Conservation (phyloP, 139 green algal species). For the Chlamydomonas sphaeroides region DNA sequence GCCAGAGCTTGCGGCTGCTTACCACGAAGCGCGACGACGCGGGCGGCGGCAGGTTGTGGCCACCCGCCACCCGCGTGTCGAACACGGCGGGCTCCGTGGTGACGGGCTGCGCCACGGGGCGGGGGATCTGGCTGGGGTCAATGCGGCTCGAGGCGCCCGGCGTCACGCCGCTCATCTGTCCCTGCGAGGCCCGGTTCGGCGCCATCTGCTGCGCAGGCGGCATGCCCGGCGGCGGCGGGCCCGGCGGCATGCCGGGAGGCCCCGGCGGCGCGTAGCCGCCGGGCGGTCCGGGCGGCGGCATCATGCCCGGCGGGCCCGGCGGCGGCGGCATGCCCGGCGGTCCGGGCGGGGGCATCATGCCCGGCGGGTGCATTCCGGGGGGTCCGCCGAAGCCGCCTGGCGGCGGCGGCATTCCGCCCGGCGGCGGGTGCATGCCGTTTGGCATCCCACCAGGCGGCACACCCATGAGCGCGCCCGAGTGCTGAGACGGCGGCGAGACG, state of each 20-base stretch:
- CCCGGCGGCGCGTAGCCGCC: not conserved
- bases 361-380: not conserved
- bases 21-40: conserved; percentile 52
- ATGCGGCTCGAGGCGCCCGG: conserved; percentile 59
- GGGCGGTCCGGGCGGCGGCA: not conserved
- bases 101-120: conserved; percentile 55
- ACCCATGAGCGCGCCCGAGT: conserved; percentile 18
- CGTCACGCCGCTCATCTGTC: not conserved
- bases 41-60: conserved; percentile 56
- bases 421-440: conserved; percentile 22
- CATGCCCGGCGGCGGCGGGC: conserved; percentile 13
- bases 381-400: not conserved
- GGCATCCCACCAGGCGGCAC: not conserved
- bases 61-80: conserved; percentile 67
- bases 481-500: conserved; percentile 27
- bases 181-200: not conserved
- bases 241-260: conserved; percentile 10
- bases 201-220: not conserved
- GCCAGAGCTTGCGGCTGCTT: too few relatives aligned
- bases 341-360: conserved; percentile 2
- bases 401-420: conserved; percentile 1
- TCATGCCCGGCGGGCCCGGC: conserved; percentile 7
- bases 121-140: conserved; percentile 87
- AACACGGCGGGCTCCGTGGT: conserved; percentile 63
- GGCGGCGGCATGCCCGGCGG: conserved; percentile 18